Evolutionary conservation across 2,329 filamentous ascomycete species (phyloP).

Genomic region (Rutstroemia sp.): DNA sequence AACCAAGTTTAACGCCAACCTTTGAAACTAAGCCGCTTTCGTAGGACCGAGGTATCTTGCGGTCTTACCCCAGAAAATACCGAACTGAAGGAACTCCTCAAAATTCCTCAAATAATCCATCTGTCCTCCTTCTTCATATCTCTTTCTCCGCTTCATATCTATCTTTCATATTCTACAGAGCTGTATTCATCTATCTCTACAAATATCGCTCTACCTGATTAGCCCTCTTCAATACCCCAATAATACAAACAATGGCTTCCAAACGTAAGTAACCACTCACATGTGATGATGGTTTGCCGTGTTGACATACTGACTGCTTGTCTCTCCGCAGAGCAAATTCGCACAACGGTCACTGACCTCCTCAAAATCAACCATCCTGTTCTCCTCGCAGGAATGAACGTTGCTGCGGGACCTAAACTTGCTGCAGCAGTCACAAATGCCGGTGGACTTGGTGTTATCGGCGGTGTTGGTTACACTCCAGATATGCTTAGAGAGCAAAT

Average conservation of each 20-base stretch:
- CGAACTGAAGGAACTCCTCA: not conserved
- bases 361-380: conserved; percentile 97
- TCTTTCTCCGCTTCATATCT: not conserved
- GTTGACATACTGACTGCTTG: conserved; percentile 10
- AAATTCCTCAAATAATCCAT: conserved; percentile 6
- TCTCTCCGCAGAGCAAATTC: conserved; percentile 64
- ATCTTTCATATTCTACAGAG: not conserved
- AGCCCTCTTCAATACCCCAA: not conserved
- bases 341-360: conserved; percentile 88
- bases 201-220: not conserved
- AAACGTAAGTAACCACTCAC: conserved; percentile 57
- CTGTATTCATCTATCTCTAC: not conserved
- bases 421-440: conserved; percentile 96
- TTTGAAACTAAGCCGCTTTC: too few relatives aligned
- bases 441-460: conserved; percentile 92
- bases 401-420: conserved; percentile 91
- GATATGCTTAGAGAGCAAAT: conserved; percentile 97
- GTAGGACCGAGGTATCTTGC: conserved; percentile 21
- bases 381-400: conserved; percentile 97
- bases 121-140: not conserved
- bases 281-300: conserved; percentile 11
- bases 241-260: conserved; percentile 57
- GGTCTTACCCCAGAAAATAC: conserved; percentile 21
- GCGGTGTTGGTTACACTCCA: conserved; percentile 90
- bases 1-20: too few relatives aligned